Percentiles rank a stretch among this genome's conserved stretches.
Evolutionary conservation across 768 basidiomycete genomes (phyloP).

Genomic region (button mushroom (Agaricus bisporus)): DNA sequence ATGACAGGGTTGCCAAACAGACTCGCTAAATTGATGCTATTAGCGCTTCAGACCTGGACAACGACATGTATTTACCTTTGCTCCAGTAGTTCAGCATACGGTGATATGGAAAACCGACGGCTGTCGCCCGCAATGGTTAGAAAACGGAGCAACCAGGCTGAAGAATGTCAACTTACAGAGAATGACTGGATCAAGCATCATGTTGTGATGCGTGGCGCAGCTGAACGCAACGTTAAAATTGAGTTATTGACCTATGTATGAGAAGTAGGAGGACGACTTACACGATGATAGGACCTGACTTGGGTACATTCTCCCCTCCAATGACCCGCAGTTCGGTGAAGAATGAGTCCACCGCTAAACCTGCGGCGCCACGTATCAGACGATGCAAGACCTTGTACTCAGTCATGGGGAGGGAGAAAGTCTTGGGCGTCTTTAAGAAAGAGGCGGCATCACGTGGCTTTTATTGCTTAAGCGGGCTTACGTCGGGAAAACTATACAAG

Average conservation of each 20-base stretch:
- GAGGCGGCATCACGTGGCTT: background rate
- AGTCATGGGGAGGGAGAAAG: constrained; percentile 20
- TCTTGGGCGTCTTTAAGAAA: background rate
- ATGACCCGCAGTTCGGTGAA: constrained; percentile 85
- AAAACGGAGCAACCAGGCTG: background rate
- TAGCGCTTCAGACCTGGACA: background rate
- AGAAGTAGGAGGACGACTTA: constrained; percentile 35
- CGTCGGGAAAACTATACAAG: too few species aligned
- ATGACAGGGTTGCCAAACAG: constrained; percentile 78
- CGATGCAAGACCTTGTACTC: constrained; percentile 54
- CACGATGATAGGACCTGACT: constrained; percentile 89
- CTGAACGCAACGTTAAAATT: constrained; percentile 12
- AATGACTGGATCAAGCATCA: constrained; percentile 86
- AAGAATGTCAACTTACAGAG: constrained; percentile 51
- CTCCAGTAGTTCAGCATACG: constrained; percentile 91
- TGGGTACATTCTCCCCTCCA: constrained; percentile 84
- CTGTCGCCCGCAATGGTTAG: constrained; percentile 28
- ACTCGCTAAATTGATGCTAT: constrained; percentile 38
- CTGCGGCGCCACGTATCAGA: constrained; percentile 63
- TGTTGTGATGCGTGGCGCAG: constrained; percentile 70
- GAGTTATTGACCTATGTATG: background rate
- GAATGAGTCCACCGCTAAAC: constrained; percentile 76
- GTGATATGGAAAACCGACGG: constrained; percentile 74
- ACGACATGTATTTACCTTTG: constrained; percentile 55
- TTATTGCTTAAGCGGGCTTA: too few species aligned